Evolutionary conservation across 805 yeast species (phyloP).

Genomic region (Yamadazyma ubonensis): DNA sequence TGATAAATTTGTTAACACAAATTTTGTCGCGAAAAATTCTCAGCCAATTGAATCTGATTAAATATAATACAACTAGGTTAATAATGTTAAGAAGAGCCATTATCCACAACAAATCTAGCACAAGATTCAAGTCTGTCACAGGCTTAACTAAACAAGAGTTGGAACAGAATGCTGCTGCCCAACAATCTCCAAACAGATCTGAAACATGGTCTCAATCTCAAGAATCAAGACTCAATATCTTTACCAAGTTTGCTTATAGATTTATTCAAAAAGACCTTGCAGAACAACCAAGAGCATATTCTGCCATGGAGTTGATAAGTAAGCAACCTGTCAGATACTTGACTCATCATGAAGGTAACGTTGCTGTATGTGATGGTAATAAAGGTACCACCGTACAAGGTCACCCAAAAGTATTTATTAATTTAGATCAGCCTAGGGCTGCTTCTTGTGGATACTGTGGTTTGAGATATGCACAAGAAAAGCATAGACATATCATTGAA

Average conservation of each 20-base stretch:
- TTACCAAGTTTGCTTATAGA: constrained; percentile 52
- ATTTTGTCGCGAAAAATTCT: constrained; percentile 2
- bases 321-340: constrained; percentile 69
- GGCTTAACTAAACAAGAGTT: constrained; percentile 27
- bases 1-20: no score
- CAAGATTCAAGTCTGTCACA: constrained; percentile 17
- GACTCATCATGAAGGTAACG: constrained; percentile 44
- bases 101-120: constrained; percentile 2
- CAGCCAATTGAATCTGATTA: constrained; percentile 10
- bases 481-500: constrained; percentile 43
- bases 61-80: constrained; percentile 1
- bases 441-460: constrained; percentile 84
- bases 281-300: constrained; percentile 73
- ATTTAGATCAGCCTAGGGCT: constrained; percentile 72
- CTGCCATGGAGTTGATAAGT: constrained; percentile 81
- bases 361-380: constrained; percentile 85
- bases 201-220: constrained; percentile 74
- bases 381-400: constrained; percentile 68
- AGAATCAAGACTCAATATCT: constrained; percentile 54
- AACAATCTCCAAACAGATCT: constrained; percentile 77
- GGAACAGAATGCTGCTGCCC: constrained; percentile 25
- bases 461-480: constrained; percentile 58
- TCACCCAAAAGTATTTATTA: constrained; percentile 80
- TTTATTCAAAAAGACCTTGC: constrained; percentile 69
- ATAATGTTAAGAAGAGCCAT: constrained; percentile 14